Evolutionary conservation across 768 basidiomycete genomes (phyloP).

Genomic region (Lactifluus subvellereus): DNA sequence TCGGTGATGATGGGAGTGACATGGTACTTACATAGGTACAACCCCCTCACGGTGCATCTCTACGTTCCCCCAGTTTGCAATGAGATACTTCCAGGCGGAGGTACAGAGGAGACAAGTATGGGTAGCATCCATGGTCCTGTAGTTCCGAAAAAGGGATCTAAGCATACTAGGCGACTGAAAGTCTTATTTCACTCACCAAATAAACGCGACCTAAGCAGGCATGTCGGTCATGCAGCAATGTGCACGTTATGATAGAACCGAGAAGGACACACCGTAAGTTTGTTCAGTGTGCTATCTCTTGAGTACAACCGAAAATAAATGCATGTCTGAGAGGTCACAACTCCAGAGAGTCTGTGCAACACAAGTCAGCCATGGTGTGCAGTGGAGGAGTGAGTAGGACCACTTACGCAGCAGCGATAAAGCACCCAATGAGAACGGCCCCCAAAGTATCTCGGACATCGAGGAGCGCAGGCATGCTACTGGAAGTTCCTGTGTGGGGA

Average conservation of each 20-base stretch:
- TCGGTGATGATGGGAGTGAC: not conserved
- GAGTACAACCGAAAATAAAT: slow-evolving; percentile 21
- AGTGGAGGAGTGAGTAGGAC: not conserved
- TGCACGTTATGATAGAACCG: not conserved
- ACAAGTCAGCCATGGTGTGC: not conserved
- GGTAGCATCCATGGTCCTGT: slow-evolving; percentile 16
- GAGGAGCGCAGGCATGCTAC: slow-evolving; percentile 19
- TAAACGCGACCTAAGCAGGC: slow-evolving; percentile 7
- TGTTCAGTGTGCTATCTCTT: not conserved
- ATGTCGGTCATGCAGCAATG: not conserved
- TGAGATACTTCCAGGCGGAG: slow-evolving; percentile 22
- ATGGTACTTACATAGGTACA: slow-evolving; percentile 15
- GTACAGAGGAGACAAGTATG: slow-evolving; percentile 19
- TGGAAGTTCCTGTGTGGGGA: not conserved
- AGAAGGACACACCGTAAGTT: slow-evolving; percentile 12
- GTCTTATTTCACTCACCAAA: slow-evolving; percentile 15
- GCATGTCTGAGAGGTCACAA: slow-evolving; percentile 14
- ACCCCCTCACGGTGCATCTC: not conserved
- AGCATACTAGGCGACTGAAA: not conserved
- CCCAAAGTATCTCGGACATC: slow-evolving; percentile 10
- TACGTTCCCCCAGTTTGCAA: slow-evolving; percentile 21
- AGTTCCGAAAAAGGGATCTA: not conserved
- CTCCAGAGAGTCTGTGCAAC: slow-evolving; percentile 19
- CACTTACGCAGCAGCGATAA: slow-evolving; percentile 17
- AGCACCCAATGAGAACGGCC: slow-evolving; percentile 18